These are phyloP conservation scores for Oldenlandia corymbosa DNA, from an alignment of 257 asterid species.

Conservation along the genomic window DNA sequence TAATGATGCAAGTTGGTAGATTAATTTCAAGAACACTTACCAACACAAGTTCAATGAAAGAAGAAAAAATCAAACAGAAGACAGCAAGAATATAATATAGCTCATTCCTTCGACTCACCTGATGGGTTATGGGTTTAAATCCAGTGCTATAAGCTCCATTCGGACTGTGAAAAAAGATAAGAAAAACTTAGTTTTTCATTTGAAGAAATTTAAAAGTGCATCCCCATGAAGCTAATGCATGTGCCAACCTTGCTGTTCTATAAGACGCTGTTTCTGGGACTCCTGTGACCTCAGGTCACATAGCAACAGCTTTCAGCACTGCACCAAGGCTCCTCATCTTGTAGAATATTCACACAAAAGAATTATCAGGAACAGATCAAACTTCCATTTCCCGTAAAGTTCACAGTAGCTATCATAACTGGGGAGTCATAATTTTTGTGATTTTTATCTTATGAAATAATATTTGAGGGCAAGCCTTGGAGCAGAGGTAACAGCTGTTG, in stretches of 20 bases:
- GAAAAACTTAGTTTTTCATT: slow-evolving; percentile 10
- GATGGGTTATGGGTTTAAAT: slow-evolving; percentile 95
- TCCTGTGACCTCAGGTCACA: too few species aligned
- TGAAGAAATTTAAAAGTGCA: slow-evolving; percentile 6
- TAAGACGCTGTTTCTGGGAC: too few species aligned
- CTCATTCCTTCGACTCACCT: slow-evolving; percentile 71
- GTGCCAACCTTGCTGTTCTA: too few species aligned
- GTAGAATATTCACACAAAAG: too few species aligned
- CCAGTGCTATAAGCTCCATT: slow-evolving; percentile 97
- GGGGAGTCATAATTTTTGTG: neutral
- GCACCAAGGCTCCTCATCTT: too few species aligned
- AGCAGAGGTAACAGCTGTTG: too few species aligned
- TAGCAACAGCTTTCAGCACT: too few species aligned
- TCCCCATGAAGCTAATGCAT: too few species aligned
- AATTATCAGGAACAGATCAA: slow-evolving; percentile 3
- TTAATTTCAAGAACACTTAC: neutral
- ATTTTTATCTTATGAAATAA: neutral
- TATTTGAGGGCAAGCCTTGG: too few species aligned
- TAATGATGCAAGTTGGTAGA: neutral
- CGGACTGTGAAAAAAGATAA: slow-evolving; percentile 56
- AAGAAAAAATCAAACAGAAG: neutral
- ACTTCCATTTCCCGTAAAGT: neutral
- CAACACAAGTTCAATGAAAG: neutral
- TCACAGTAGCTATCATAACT: neutral
- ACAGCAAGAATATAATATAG: slow-evolving; percentile 7